A percentile compares a stretch with the other conserved stretches of the same genome.
These are phyloP conservation scores for Candida dajiaensis DNA, from an alignment of 805 yeast species.

Conservation along the genomic window DNA sequence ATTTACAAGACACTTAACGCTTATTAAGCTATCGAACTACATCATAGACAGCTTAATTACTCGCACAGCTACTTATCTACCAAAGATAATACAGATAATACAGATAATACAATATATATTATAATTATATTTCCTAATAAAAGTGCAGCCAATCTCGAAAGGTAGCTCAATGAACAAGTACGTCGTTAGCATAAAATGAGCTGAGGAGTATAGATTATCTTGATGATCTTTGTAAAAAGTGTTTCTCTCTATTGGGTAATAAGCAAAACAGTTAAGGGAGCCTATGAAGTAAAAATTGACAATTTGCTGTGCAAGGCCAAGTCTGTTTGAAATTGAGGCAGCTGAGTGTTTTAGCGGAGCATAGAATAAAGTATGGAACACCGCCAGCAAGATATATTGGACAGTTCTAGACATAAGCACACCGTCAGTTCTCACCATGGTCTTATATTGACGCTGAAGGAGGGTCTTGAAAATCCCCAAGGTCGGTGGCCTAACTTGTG, in stretches of 20 bases:
- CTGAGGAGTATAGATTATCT: constrained; percentile 63
- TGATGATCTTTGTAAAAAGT: constrained; percentile 74
- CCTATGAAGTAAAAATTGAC: constrained; percentile 73
- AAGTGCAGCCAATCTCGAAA: constrained; percentile 52
- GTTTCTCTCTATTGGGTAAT: constrained; percentile 68
- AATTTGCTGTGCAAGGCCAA: constrained; percentile 74
- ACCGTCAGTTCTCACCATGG: constrained; percentile 46
- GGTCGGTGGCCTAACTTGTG: constrained; percentile 7
- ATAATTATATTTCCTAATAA: no score
- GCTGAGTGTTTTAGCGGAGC: constrained; percentile 45
- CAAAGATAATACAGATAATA: no score
- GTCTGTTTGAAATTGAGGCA: constrained; percentile 54
- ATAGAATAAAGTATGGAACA: constrained; percentile 62
- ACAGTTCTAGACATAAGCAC: constrained; percentile 57
- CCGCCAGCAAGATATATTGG: constrained; percentile 59
- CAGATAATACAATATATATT: no score
- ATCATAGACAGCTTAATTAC: no score
- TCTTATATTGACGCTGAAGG: constrained; percentile 27
- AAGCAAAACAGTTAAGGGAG: constrained; percentile 67
- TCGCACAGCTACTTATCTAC: no score
- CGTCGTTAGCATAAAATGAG: constrained; percentile 55
- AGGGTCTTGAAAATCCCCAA: constrained; percentile 29
- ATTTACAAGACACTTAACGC: no score
- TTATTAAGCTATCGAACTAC: no score
- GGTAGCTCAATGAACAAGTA: constrained; percentile 64